These are phyloP conservation scores for Apophysomyces elegans DNA, from an alignment of 371 early-diverging fungal genomes.

Conservation along the genomic window DNA sequence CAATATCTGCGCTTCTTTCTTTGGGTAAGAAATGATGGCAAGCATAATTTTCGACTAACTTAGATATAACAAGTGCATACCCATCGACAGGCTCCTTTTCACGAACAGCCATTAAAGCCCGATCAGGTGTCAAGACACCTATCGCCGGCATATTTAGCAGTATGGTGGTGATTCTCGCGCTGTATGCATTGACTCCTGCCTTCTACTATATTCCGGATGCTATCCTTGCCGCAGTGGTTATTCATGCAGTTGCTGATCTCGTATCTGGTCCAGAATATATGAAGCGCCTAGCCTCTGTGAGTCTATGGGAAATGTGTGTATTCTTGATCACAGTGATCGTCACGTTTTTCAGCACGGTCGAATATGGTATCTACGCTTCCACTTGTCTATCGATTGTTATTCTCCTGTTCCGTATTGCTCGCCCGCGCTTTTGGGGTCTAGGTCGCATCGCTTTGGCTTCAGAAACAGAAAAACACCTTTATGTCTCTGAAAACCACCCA, in stretches of 20 bases:
- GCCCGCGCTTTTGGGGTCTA: constrained; percentile 49
- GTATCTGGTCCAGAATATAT: constrained; percentile 46
- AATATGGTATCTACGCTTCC: constrained; percentile 66
- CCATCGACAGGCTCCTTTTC: constrained; percentile 55
- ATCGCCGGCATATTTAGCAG: constrained; percentile 79
- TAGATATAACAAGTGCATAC: constrained; percentile 25
- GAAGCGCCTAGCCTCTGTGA: constrained; percentile 37
- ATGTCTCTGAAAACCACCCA: constrained; percentile 21
- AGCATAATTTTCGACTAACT: background rate
- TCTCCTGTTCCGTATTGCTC: constrained; percentile 64
- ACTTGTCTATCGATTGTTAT: constrained; percentile 59
- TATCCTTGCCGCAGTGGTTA: constrained; percentile 78
- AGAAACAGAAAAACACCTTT: constrained; percentile 15
- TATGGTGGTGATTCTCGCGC: constrained; percentile 73
- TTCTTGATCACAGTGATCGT: constrained; percentile 9
- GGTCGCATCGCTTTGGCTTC: constrained; percentile 23
- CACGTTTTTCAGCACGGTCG: constrained; percentile 45
- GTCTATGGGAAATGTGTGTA: constrained; percentile 6
- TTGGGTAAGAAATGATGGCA: constrained; percentile 50
- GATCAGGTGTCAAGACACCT: constrained; percentile 84
- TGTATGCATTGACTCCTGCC: constrained; percentile 79
- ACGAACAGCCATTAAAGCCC: constrained; percentile 73
- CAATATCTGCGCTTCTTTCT: constrained; percentile 81
- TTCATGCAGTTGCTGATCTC: constrained; percentile 70
- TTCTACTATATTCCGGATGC: constrained; percentile 88